Evolutionary conservation across 148 eudicot species (phyloP).

Genomic region (Pouteria glomerata): DNA sequence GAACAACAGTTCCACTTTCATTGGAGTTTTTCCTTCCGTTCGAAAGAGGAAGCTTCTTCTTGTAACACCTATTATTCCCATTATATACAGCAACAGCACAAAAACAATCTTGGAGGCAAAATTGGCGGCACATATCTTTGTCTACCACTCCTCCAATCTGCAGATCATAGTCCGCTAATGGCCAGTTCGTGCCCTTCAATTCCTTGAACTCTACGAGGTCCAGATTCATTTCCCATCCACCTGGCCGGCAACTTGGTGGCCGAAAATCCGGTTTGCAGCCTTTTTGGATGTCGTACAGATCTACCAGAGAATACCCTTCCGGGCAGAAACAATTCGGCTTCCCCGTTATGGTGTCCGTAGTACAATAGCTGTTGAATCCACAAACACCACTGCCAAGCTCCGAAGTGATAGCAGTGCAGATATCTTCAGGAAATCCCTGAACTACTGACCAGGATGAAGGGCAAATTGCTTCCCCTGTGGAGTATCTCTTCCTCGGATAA

Average conservation of each 20-base stretch:
- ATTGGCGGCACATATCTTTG: slow-evolving; percentile 5
- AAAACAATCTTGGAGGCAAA: slow-evolving; percentile 23
- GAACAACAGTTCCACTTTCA: slow-evolving; percentile 14
- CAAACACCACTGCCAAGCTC: slow-evolving; percentile 15
- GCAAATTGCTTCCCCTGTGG: slow-evolving; percentile 21
- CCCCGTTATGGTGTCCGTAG: not conserved
- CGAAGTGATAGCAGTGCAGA: not conserved
- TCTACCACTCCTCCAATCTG: slow-evolving; percentile 10
- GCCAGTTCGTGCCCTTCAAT: not conserved
- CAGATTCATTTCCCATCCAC: not conserved
- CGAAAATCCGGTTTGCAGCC: slow-evolving; percentile 23
- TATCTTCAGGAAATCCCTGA: not conserved
- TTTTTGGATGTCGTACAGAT: slow-evolving; percentile 10
- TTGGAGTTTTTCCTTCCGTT: slow-evolving; percentile 16
- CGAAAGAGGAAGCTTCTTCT: slow-evolving; percentile 26
- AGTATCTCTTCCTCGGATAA: slow-evolving; percentile 5
- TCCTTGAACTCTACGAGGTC: not conserved
- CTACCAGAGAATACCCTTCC: slow-evolving; percentile 13
- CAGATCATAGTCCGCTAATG: not conserved
- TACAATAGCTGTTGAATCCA: slow-evolving; percentile 30
- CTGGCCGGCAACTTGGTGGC: not conserved
- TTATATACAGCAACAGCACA: slow-evolving; percentile 26
- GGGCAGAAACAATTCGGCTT: slow-evolving; percentile 29
- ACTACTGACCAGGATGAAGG: not conserved
- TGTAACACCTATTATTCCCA: slow-evolving; percentile 24